phyloP scores from a whole-genome alignment of 2,329 filamentous ascomycete species.

The Ophiostoma perfectum region DNA sequence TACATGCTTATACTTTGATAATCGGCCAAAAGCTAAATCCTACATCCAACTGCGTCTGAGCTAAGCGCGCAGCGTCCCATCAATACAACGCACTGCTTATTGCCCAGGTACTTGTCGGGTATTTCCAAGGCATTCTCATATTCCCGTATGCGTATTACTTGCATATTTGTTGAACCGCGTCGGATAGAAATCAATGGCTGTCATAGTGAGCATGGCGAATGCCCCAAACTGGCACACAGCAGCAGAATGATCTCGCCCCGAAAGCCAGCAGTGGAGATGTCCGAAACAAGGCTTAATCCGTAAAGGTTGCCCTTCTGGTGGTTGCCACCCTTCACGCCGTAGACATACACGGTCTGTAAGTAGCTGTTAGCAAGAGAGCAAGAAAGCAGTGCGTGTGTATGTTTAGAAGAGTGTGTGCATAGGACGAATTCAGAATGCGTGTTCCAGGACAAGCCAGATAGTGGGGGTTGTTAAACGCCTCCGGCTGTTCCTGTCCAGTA shows the following conservation, averaged over 20 bases:
- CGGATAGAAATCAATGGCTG: too few species aligned
- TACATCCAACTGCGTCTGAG: background rate
- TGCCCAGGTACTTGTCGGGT: background rate
- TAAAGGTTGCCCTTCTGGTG: background rate
- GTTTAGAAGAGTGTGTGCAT: background rate
- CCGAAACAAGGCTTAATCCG: background rate
- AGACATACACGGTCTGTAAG: too few species aligned
- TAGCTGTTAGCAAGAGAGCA: too few species aligned
- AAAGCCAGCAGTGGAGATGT: background rate
- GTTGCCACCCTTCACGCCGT: background rate
- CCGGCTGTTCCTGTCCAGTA: constrained; percentile 1
- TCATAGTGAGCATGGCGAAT: background rate
- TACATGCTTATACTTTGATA: too few species aligned
- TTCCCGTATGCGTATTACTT: too few species aligned
- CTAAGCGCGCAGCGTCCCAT: background rate
- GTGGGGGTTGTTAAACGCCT: background rate
- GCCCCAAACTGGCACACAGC: background rate
- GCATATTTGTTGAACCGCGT: too few species aligned
- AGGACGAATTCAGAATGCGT: background rate
- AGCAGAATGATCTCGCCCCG: background rate
- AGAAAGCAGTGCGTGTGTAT: background rate
- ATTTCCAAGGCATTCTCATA: too few species aligned
- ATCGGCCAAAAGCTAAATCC: too few species aligned
- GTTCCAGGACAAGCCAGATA: background rate
- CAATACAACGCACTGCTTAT: background rate